Evolutionary conservation across 2,329 filamentous ascomycete genomes (phyloP).

Genomic region (Diplodia mutila): DNA sequence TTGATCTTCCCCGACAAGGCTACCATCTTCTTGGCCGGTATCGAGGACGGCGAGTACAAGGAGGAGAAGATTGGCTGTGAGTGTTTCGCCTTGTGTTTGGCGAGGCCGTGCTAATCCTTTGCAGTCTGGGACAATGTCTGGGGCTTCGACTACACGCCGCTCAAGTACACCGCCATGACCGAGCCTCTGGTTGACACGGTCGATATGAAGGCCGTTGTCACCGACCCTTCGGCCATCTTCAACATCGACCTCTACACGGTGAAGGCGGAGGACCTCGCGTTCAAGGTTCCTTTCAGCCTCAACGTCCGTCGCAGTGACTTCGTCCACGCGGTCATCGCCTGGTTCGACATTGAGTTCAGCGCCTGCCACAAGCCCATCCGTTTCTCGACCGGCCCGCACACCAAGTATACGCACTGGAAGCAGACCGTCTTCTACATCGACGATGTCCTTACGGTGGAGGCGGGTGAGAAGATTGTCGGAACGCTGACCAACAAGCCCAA

Average conservation of each 20-base stretch:
- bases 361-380: conserved; percentile 97
- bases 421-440: conserved; percentile 98
- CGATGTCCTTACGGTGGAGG: conserved; percentile 88
- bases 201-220: conserved; percentile 95
- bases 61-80: conserved; percentile 99
- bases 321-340: conserved; percentile 92
- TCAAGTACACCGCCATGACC: conserved; percentile 90
- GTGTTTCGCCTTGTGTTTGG: conserved; percentile 41
- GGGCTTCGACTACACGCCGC: conserved; percentile 92
- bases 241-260: conserved; percentile 94
- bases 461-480: conserved; percentile 78
- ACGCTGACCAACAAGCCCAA: conserved; percentile 84
- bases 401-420: conserved; percentile 99
- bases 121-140: conserved; percentile 99
- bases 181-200: conserved; percentile 98
- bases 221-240: conserved; percentile 82
- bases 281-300: conserved; percentile 77
- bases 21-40: conserved; percentile 93
- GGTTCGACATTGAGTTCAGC: conserved; percentile 99
- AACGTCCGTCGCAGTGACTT: conserved; percentile 85
- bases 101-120: conserved; percentile 28
- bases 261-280: conserved; percentile 79
- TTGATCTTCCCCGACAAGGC: conserved; percentile 99
- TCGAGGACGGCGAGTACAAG: conserved; percentile 99
- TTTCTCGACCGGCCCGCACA: conserved; percentile 96